A percentile compares a stretch with the other conserved stretches of the same genome.
phyloP scores from a whole-genome alignment of 306 rosid genomes.

The Cyamopsis tetragonoloba region DNA sequence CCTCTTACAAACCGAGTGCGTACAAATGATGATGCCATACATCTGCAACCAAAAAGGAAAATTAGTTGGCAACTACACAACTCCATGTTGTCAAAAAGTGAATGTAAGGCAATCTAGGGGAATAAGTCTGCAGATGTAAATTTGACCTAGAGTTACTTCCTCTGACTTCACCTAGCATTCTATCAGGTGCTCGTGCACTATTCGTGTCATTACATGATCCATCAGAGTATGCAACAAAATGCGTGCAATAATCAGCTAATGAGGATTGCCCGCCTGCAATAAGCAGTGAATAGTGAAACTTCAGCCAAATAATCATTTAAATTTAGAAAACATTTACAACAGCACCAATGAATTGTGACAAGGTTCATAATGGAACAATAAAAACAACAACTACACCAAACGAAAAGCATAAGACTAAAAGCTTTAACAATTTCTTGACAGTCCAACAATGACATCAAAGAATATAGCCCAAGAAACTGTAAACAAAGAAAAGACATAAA shows the following conservation, averaged over 20 bases:
- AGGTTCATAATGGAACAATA: not conserved
- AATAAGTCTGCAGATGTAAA: constrained; percentile 22
- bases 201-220: constrained; percentile 90
- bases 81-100: not conserved
- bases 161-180: too few species aligned
- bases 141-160: too few species aligned
- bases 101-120: not conserved
- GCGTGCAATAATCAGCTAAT: constrained; percentile 93
- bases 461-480: not conserved
- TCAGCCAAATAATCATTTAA: not conserved
- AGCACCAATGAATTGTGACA: not conserved
- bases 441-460: not conserved
- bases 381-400: constrained; percentile 8
- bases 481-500: not conserved
- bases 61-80: constrained; percentile 20
- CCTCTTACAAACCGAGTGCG: constrained; percentile 91
- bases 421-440: not conserved
- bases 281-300: constrained; percentile 13
- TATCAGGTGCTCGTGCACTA: constrained; percentile 90
- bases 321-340: not conserved
- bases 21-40: constrained; percentile 90
- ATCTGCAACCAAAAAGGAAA: constrained; percentile 45
- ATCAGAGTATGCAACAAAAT: constrained; percentile 86
- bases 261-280: constrained; percentile 87
- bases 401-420: constrained; percentile 12